These are phyloP conservation scores for Aspergillus heteromorphus DNA, from an alignment of 495 filamentous ascomycete species.

Conservation along the genomic window DNA sequence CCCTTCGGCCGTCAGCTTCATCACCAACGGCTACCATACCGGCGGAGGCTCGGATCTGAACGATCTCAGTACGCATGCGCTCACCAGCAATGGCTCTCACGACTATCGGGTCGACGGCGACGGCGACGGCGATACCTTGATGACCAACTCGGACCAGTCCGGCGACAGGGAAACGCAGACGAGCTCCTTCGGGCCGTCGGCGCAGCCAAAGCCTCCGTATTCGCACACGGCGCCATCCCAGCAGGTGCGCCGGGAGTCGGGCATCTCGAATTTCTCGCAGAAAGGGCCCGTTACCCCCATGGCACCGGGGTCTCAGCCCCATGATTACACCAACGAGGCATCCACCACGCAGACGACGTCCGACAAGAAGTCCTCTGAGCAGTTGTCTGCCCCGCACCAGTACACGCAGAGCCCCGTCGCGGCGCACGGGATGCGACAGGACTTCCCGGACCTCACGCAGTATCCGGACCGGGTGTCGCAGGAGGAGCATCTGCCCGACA, in stretches of 20 bases:
- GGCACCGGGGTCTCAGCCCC: constrained; percentile 68
- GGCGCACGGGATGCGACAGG: constrained; percentile 25
- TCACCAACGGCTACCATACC: constrained; percentile 45
- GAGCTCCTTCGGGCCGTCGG: constrained; percentile 50
- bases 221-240: constrained; percentile 49
- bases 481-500: constrained; percentile 43
- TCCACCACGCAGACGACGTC: constrained; percentile 79
- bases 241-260: constrained; percentile 46
- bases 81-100: constrained; percentile 62
- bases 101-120: constrained; percentile 54
- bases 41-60: constrained; percentile 45
- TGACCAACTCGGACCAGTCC: constrained; percentile 44
- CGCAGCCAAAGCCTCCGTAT: constrained; percentile 44
- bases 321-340: constrained; percentile 74
- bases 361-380: constrained; percentile 60
- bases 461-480: constrained; percentile 40
- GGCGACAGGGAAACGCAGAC: constrained; percentile 36
- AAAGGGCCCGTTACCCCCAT: constrained; percentile 67
- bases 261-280: constrained; percentile 56
- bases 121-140: constrained; percentile 51
- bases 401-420: constrained; percentile 54
- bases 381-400: constrained; percentile 41
- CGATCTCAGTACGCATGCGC: constrained; percentile 34
- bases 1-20: constrained; percentile 43
- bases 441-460: constrained; percentile 33